Evolutionary conservation across 1,284 basidiomycete species (phyloP).

Genomic region (Marasmius tenuissimus): DNA sequence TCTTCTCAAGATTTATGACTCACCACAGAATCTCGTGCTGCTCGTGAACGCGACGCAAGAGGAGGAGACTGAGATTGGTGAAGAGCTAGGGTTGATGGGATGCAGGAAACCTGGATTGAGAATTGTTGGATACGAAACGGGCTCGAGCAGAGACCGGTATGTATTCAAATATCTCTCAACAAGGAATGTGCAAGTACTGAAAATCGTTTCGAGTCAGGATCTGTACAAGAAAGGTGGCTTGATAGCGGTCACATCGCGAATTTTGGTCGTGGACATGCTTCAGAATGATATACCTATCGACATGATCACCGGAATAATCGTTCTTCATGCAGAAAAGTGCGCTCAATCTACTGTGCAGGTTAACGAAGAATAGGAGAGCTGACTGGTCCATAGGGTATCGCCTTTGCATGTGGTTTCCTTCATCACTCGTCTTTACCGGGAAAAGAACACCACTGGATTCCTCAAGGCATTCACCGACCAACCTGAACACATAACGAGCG

Average conservation of each 20-base stretch:
- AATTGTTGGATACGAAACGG: conserved; percentile 84
- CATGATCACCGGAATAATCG: conserved; percentile 87
- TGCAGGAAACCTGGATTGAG: conserved; percentile 86
- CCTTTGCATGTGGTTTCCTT: conserved; percentile 87
- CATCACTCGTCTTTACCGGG: conserved; percentile 85
- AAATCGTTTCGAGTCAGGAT: conserved; percentile 60
- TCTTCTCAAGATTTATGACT: conserved; percentile 89
- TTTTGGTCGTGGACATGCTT: conserved; percentile 96
- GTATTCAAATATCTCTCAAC: conserved; percentile 18
- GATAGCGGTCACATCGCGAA: conserved; percentile 90
- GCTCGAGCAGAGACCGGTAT: conserved; percentile 72
- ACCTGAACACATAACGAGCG: conserved; percentile 91
- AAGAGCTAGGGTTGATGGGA: conserved; percentile 91
- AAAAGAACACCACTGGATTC: conserved; percentile 88
- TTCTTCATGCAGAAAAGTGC: conserved; percentile 92
- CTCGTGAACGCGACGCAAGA: conserved; percentile 87
- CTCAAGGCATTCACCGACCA: conserved; percentile 97
- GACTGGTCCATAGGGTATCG: conserved; percentile 60
- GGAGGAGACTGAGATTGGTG: conserved; percentile 90
- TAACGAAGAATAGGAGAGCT: background rate
- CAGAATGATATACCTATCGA: conserved; percentile 81
- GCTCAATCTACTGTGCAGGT: conserved; percentile 17
- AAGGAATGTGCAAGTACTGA: background rate
- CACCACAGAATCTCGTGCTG: conserved; percentile 82
- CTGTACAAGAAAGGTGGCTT: conserved; percentile 88